phyloP scores from a whole-genome alignment of 2,329 filamentous ascomycete species.

The Penicillium crustosum region DNA sequence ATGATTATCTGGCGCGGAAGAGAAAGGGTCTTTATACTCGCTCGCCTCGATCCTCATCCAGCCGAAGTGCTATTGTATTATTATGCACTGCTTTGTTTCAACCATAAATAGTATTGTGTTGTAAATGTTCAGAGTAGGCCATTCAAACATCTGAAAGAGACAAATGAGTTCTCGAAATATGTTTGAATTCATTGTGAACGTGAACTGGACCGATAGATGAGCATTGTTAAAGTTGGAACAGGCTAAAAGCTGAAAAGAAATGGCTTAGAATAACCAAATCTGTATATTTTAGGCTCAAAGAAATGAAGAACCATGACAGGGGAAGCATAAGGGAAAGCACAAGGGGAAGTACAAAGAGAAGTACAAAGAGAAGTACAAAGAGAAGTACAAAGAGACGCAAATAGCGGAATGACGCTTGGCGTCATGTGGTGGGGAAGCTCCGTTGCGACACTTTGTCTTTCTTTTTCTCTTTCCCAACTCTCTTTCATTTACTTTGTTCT shows the following conservation, averaged over 20 bases:
- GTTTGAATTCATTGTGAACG: background rate
- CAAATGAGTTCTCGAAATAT: background rate
- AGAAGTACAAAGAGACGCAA: constrained; percentile 2
- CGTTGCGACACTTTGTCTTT: constrained; percentile 8
- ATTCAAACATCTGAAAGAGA: background rate
- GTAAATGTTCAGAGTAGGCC: background rate
- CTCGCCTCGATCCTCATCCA: too few relatives aligned
- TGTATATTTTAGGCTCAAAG: background rate
- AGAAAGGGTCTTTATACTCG: background rate
- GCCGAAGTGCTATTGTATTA: background rate
- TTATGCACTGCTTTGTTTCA: background rate
- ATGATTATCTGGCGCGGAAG: background rate
- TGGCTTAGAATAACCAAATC: background rate
- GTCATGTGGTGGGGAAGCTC: constrained; percentile 30
- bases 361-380: constrained; percentile 3
- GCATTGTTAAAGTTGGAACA: background rate
- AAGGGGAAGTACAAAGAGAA: constrained; percentile 1
- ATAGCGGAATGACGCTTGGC: constrained; percentile 20
- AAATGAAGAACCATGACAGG: background rate
- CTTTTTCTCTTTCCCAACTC: background rate
- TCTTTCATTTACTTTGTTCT: constrained; percentile 1
- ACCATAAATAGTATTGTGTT: background rate
- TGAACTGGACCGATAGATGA: background rate
- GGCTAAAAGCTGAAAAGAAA: background rate
- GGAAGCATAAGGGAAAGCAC: background rate